Conservation (phyloP, 176 grass and related monocot species). For the Paspalum notatum region DNA sequence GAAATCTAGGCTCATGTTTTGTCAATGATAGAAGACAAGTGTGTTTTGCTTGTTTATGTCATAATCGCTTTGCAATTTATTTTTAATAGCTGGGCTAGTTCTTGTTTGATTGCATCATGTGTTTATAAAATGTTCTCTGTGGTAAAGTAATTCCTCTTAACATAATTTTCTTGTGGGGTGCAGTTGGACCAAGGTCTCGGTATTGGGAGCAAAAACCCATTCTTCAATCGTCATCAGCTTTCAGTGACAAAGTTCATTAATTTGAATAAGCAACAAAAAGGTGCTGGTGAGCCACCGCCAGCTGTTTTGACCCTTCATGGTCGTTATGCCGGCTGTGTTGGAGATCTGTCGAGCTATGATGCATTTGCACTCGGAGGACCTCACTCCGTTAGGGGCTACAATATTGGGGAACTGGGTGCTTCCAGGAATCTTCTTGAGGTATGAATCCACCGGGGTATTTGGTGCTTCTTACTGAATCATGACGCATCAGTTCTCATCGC, state of each 20-base stretch:
- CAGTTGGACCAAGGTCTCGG: slow-evolving; percentile 97
- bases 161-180: slow-evolving; percentile 25
- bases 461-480: neutral
- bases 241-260: slow-evolving; percentile 79
- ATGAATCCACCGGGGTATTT: neutral
- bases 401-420: slow-evolving; percentile 87
- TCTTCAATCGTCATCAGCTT: slow-evolving; percentile 95
- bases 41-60: neutral
- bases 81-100: neutral
- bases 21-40: neutral
- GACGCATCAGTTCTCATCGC: neutral
- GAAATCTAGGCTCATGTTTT: neutral
- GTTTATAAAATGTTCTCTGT: neutral
- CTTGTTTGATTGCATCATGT: slow-evolving; percentile 16
- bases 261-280: slow-evolving; percentile 78
- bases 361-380: slow-evolving; percentile 88
- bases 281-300: slow-evolving; percentile 66
- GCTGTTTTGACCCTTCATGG: slow-evolving; percentile 87
- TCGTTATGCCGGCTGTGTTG: slow-evolving; percentile 94
- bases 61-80: neutral
- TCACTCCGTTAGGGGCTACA: slow-evolving; percentile 87
- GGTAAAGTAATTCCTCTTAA: slow-evolving; percentile 4
- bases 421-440: slow-evolving; percentile 91
- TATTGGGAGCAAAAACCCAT: slow-evolving; percentile 81
- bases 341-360: slow-evolving; percentile 92